phyloP scores from a whole-genome alignment of 371 early-diverging fungal species.

The Saksenaea oblongispora region DNA sequence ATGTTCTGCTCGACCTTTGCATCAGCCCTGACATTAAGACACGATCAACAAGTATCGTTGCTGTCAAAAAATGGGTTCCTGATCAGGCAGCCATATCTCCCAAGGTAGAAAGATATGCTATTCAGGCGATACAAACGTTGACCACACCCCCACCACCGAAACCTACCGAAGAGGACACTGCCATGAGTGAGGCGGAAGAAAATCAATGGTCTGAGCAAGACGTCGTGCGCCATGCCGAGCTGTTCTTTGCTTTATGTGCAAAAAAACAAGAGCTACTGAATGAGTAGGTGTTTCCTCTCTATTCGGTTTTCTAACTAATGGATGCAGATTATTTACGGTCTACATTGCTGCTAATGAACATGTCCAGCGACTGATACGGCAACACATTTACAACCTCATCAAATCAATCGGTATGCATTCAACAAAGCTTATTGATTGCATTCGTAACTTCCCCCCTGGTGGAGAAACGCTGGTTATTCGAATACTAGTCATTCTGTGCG shows the following conservation, averaged over 20 bases:
- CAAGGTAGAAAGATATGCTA: slow-evolving; percentile 54
- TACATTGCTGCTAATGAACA: slow-evolving; percentile 49
- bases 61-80: slow-evolving; percentile 64
- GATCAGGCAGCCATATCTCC: slow-evolving; percentile 50
- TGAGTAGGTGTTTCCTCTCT: slow-evolving; percentile 30
- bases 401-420: slow-evolving; percentile 71
- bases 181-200: slow-evolving; percentile 9
- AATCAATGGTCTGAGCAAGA: slow-evolving; percentile 36
- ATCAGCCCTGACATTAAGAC: slow-evolving; percentile 38
- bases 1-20: slow-evolving; percentile 40
- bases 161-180: slow-evolving; percentile 7
- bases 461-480: slow-evolving; percentile 73
- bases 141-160: slow-evolving; percentile 27
- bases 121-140: slow-evolving; percentile 43
- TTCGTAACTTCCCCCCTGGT: slow-evolving; percentile 74
- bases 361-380: slow-evolving; percentile 65
- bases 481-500: slow-evolving; percentile 73
- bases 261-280: slow-evolving; percentile 40
- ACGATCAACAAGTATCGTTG: slow-evolving; percentile 58
- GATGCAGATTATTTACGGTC: slow-evolving; percentile 55
- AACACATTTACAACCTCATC: slow-evolving; percentile 73
- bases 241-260: slow-evolving; percentile 44
- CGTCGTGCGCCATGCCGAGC: slow-evolving; percentile 41
- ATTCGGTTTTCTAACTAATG: neutral
- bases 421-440: slow-evolving; percentile 57